Conservation (phyloP, 176 grass and related monocot species). For the Eleusine indica region DNA sequence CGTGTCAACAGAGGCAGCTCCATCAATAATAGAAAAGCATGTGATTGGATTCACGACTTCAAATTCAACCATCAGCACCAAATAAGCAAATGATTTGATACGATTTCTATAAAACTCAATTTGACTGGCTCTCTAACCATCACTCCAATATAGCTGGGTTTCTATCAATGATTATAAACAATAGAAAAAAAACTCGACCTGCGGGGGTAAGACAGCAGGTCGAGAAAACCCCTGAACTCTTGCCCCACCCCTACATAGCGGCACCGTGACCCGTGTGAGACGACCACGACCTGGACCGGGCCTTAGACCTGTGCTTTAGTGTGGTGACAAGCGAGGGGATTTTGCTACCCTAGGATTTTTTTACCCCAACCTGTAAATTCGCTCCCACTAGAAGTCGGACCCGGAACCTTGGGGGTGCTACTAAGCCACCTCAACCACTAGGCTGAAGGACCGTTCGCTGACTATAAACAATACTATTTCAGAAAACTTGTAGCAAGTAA, state of each 20-base stretch:
- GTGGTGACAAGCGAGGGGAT: too few relatives aligned
- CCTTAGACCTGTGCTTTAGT: too few relatives aligned
- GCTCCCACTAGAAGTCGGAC: too few relatives aligned
- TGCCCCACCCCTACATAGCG: too few relatives aligned
- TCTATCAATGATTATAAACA: background rate
- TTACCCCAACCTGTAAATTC: too few relatives aligned
- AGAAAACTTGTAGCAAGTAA: background rate
- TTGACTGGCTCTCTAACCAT: background rate
- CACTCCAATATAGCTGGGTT: background rate
- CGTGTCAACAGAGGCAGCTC: background rate
- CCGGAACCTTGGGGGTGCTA: too few relatives aligned
- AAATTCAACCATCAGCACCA: background rate
- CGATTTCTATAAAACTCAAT: background rate
- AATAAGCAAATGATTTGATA: conserved; percentile 8
- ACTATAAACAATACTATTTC: background rate
- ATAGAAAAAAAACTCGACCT: background rate
- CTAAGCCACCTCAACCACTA: too few relatives aligned
- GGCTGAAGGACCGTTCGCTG: background rate
- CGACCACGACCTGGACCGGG: too few relatives aligned
- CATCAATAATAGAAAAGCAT: background rate
- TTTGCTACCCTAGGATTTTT: too few relatives aligned
- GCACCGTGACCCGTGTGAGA: too few relatives aligned
- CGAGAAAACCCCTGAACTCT: too few relatives aligned
- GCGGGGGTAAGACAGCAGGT: too few relatives aligned
- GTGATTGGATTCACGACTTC: background rate